Evolutionary conservation across 2,329 filamentous ascomycete species (phyloP), one percentile per base, ranked within the genome.

Genomic region (Pseudocercospora cruenta): DNA sequence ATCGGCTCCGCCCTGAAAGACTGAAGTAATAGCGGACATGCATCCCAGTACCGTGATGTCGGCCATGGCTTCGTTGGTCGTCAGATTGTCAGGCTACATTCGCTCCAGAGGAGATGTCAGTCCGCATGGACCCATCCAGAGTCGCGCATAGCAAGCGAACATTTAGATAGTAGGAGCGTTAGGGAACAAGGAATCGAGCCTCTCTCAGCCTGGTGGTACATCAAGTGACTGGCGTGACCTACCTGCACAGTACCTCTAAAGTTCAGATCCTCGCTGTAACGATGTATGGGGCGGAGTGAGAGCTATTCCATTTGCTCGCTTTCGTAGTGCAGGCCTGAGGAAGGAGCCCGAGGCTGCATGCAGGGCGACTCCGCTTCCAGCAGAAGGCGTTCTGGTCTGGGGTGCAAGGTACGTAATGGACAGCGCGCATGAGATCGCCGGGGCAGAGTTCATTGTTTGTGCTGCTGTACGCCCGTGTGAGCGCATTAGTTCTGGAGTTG

Each of bases 1-100:
- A 28, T 81, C 79, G 31, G 79, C 77, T 16, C 75, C 79, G n/a
- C 74, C 77, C 67, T 80, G 78, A 68, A 82, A 82, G 7, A 80
- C 79, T 10, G 77, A 79, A 8, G 80, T 73, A 10, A 82, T 76
- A 8, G 80, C 78, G n/a, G 78, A 73, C n/a, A 82, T 78, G 58
- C 79, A 80, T 24, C 75, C 77, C 54, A 79, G 72, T 5, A 81
- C 79, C 75, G 81, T 72, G 36, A 74, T 62, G 19, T 63, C 71
- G 45, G 70, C 69, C 72, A 72, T 74, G 43, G 55, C 24, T 31
- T 24, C 22, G n/a, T 16, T 1, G 16, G 0, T 31, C 51, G 51
- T 26, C 24, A 28, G 22, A 26, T 26, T 28, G 51, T 28, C 16
- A n/a, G 24, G 21, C 21, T 54, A 39, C 19, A 8, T 22, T n/a